Base-by-base conservation (phyloP, 352 stramenopile species). In the Pythium brachiatum region DNA sequence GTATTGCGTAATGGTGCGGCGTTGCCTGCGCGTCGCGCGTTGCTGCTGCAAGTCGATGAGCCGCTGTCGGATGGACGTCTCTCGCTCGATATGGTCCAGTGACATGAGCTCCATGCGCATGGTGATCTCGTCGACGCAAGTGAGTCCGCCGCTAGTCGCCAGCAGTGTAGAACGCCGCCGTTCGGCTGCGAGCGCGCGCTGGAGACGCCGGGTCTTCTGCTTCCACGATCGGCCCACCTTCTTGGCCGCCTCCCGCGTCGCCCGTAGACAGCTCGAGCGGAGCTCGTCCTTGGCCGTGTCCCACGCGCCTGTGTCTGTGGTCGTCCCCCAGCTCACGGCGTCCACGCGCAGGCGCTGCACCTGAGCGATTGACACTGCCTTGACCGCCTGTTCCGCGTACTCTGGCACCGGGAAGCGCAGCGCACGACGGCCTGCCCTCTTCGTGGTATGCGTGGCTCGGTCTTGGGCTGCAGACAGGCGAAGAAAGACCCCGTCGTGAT, bases 401-500 rank as follows among this genome's bases (percentile, higher is more conserved):
- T 26, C 11, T 7, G 53, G 20, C 6, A 51, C 2, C 9, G 53
- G 53, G 25, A 50, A 59, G 0, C 12, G 1, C 5, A 59, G 20
- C 13, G 53, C 20, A 6, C 53, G 0, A 1, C 25, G 36, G 0
- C 53, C 36, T n/a, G 21, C 20, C 7, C 16, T 16, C 21, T 32
- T 31, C 8, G 8, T 5, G 16, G 39, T 21, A 21, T 47, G 7
- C 39, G 16, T 23, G 15, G 34, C 8, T 21, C 6, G 39, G 39
- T 6, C 12, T 18, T 8, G 6, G 7, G 12, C 39, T 21, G 46
- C 18, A 26, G n/a, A n/a, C n/a, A 38, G 50, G 26, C 7, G 7
- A 3, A 56, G 52, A 3, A 48, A 12, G 2, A 58, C 52, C 0
- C n/a, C 52, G 21, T 58, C 52, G 52, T 58, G 52, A 18, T 58